Conservation (phyloP, 176 grass and related monocot species). For the Olyra latifolia region DNA sequence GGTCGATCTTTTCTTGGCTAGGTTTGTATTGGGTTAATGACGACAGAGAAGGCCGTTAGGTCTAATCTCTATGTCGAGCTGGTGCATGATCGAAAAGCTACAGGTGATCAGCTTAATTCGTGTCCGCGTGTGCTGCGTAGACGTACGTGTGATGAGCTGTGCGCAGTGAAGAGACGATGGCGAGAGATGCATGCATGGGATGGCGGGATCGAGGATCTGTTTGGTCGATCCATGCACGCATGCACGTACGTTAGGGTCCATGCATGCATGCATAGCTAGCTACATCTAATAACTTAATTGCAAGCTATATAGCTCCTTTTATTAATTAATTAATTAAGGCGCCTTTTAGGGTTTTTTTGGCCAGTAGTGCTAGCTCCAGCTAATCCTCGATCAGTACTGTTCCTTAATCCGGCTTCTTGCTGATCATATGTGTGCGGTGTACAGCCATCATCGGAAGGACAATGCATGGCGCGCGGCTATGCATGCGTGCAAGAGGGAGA, state of each 20-base stretch:
- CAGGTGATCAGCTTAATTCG: neutral
- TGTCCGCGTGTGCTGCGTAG: too few species aligned
- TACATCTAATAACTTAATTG: neutral
- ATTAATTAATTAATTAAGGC: conserved; percentile 22
- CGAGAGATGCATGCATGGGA: neutral
- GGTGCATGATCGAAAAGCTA: neutral
- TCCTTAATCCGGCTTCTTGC: too few species aligned
- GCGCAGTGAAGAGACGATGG: neutral
- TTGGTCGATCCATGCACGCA: neutral
- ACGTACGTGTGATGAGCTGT: neutral
- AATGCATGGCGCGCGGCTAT: too few species aligned
- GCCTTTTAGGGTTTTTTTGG: neutral
- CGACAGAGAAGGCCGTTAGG: neutral
- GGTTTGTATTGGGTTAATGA: neutral
- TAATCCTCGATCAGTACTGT: too few species aligned
- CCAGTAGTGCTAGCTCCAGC: too few species aligned
- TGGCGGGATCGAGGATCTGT: neutral
- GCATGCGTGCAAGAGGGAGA: too few species aligned
- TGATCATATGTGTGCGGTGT: too few species aligned
- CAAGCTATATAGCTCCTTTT: neutral
- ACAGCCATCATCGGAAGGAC: too few species aligned
- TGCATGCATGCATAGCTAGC: neutral
- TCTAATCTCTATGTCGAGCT: neutral
- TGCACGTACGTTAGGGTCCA: neutral
- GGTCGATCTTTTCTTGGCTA: too few species aligned